Base-by-base conservation (phyloP, 257 asterid species). In the Salvia splendens region DNA sequence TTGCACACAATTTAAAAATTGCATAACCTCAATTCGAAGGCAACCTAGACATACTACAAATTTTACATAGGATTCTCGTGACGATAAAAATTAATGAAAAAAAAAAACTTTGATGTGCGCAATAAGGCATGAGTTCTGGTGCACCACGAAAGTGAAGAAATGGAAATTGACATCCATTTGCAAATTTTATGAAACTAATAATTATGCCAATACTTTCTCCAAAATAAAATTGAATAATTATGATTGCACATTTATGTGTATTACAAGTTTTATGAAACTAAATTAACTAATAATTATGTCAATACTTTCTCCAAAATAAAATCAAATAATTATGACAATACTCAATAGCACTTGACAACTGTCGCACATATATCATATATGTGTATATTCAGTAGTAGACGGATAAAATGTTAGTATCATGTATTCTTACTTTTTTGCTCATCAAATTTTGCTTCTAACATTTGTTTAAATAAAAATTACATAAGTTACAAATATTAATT, bases 1-100 rank as follows among this genome's bases (percentile, higher is more conserved):
- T 17, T 17, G 20, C 20, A 17, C 20, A 17, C 20, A 17, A 17
- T 17, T 17, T 17, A 33, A 33, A 33, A 33, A 33, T 2, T 33
- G 5, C 41, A 36, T 36, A 36, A 36, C 41, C 41, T 4, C 6
- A 36, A 35, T 35, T 35, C 40, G 0, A 35, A 35, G 40, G 5
- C 40, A 35, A 36, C 16, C 12, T 30, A 32, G 46, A 45, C 14
- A 42, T 54, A 66, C n/a, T 12, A 64, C 14, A 12, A 61, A 20
- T 4, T 43, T 35, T 36, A 62, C 81, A 54, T 72, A 56, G 75
- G 81, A 72, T 72, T 64, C 78, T 38, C 38, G 30, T 6, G 11
- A 8, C 43, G 15, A n/a, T 36, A n/a, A 48, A 38, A 59, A 33
- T 7, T 12, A 5, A 6, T 4, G 5, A 51, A 48, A 64, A 14